These are phyloP conservation scores for Mycotypha africana DNA, from an alignment of 371 early-diverging fungal species.

Conservation along the genomic window DNA sequence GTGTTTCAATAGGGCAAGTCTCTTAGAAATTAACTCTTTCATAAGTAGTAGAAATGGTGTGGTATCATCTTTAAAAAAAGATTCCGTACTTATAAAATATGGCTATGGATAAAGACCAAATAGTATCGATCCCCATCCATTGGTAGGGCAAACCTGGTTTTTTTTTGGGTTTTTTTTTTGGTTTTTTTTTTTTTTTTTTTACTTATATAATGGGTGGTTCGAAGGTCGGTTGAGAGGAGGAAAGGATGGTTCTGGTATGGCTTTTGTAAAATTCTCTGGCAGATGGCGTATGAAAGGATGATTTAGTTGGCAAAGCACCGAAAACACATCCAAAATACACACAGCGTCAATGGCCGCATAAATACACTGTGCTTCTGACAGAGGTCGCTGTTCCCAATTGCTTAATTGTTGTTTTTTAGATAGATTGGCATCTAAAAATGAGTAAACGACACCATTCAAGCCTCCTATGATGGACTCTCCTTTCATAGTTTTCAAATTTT, in stretches of 20 bases:
- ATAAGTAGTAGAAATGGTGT: too few species aligned
- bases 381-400: conserved; percentile 44
- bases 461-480: conserved; percentile 22
- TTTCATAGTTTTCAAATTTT: conserved; percentile 3
- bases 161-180: not conserved
- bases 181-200: conserved; percentile 8
- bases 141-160: too few species aligned
- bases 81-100: too few species aligned
- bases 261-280: not conserved
- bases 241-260: too few species aligned
- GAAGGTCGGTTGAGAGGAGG: too few species aligned
- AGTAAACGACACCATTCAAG: conserved; percentile 25
- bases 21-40: too few species aligned
- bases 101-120: too few species aligned
- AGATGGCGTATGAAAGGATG: conserved; percentile 25
- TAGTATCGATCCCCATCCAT: too few species aligned
- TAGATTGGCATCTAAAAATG: conserved; percentile 21
- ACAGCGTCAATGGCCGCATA: conserved; percentile 40
- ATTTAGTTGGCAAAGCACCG: conserved; percentile 10
- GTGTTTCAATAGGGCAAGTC: too few species aligned
- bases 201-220: not conserved
- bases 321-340: conserved; percentile 27
- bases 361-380: conserved; percentile 27
- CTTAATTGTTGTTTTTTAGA: conserved; percentile 46
- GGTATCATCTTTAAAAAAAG: too few species aligned